Conservation (phyloP, 768 basidiomycete species). For the Boletus subparvulus region DNA sequence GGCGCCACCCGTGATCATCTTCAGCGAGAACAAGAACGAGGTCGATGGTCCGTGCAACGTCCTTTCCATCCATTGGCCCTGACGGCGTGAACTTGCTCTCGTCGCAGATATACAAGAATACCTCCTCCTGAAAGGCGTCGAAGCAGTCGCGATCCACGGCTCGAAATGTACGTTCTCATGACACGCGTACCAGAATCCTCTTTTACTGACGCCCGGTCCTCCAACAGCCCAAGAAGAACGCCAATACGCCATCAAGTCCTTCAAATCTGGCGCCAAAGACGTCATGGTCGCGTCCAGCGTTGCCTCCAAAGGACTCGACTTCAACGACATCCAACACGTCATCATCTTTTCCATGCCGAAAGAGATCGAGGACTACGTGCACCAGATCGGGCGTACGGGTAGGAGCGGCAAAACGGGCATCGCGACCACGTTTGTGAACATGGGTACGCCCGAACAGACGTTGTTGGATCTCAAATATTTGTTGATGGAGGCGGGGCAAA, state of each 20-base stretch:
- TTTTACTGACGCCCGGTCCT: background rate
- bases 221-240: slow-evolving; percentile 91
- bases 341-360: slow-evolving; percentile 99
- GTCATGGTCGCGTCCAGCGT: slow-evolving; percentile 99
- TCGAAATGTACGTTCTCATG: slow-evolving; percentile 71
- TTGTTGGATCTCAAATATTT: slow-evolving; percentile 95
- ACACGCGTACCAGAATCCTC: background rate
- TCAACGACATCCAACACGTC: slow-evolving; percentile 98
- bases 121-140: slow-evolving; percentile 91
- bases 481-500: slow-evolving; percentile 95
- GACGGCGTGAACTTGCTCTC: background rate
- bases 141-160: slow-evolving; percentile 98
- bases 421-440: slow-evolving; percentile 98
- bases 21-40: slow-evolving; percentile 99
- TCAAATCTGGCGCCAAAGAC: slow-evolving; percentile 96
- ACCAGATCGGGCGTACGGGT: slow-evolving; percentile 98
- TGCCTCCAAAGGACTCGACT: slow-evolving; percentile 97
- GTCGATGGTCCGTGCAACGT: slow-evolving; percentile 76
- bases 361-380: slow-evolving; percentile 99
- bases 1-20: slow-evolving; percentile 95
- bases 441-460: slow-evolving; percentile 96
- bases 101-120: slow-evolving; percentile 96
- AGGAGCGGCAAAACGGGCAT: slow-evolving; percentile 98
- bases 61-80: background rate
- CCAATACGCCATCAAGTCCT: slow-evolving; percentile 97